These are phyloP conservation scores for Pelargonium fulgidum DNA, from an alignment of 441 rosid genomes.

Conservation along the genomic window DNA sequence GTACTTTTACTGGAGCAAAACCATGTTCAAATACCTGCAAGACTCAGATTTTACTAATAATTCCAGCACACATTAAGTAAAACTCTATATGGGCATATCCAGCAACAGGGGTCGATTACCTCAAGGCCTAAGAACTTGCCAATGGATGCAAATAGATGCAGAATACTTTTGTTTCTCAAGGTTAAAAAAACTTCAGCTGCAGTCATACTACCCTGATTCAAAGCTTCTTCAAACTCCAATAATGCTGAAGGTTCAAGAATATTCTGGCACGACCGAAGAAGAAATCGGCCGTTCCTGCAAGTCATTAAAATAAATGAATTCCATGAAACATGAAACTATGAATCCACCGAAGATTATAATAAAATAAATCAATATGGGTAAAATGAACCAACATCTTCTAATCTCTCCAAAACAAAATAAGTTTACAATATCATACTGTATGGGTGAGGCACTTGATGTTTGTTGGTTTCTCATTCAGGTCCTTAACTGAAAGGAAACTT, in stretches of 20 bases:
- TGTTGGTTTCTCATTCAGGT: no score
- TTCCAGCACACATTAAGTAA: slow-evolving; percentile 9
- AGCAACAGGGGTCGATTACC: slow-evolving; percentile 34
- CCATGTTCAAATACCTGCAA: slow-evolving; percentile 85
- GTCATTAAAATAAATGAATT: neutral
- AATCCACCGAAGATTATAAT: no score
- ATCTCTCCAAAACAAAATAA: no score
- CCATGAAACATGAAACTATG: no score
- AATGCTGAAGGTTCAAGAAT: slow-evolving; percentile 47
- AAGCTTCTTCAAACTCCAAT: slow-evolving; percentile 81
- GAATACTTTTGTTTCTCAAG: slow-evolving; percentile 85
- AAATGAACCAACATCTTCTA: no score
- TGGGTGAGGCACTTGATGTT: no score
- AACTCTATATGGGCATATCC: neutral
- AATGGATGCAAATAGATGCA: slow-evolving; percentile 78
- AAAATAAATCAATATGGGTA: no score
- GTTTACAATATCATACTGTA: no score
- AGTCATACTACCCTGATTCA: slow-evolving; percentile 80
- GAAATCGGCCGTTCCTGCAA: slow-evolving; percentile 88
- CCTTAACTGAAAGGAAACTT: no score
- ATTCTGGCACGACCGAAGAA: slow-evolving; percentile 66
- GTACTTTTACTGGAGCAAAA: slow-evolving; percentile 56
- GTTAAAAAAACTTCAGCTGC: slow-evolving; percentile 74
- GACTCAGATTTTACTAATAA: slow-evolving; percentile 21
- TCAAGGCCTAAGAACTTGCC: slow-evolving; percentile 92